These are phyloP conservation scores for Pythium folliculosum DNA, from an alignment of 352 stramenopile species.

Conservation along the genomic window DNA sequence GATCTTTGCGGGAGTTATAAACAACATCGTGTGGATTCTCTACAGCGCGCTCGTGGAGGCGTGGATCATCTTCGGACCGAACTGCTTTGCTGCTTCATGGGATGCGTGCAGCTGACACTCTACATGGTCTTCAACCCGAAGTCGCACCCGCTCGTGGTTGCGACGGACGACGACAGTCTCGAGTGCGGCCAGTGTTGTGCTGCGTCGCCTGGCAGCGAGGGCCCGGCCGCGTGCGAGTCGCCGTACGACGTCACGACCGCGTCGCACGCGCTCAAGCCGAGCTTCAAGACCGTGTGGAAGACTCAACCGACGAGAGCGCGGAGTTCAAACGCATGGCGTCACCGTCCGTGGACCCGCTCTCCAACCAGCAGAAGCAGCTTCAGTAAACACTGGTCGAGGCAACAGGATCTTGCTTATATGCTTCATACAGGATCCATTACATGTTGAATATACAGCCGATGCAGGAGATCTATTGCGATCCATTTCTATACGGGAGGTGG, in stretches of 20 bases:
- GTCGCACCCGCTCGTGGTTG: slow-evolving; percentile 32
- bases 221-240: too few relatives aligned
- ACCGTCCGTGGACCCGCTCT: background rate
- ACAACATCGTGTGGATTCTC: slow-evolving; percentile 56
- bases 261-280: too few relatives aligned
- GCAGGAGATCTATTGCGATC: too few relatives aligned
- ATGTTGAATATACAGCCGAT: too few relatives aligned
- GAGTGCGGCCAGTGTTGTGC: background rate
- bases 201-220: too few relatives aligned
- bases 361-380: background rate
- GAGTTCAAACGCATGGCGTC: background rate
- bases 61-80: slow-evolving; percentile 63
- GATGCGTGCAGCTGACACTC: slow-evolving; percentile 37
- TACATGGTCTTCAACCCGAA: slow-evolving; percentile 53
- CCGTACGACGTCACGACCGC: too few relatives aligned
- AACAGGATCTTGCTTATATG: background rate
- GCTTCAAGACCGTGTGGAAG: too few relatives aligned
- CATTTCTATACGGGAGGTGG: background rate
- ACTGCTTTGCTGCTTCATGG: slow-evolving; percentile 41
- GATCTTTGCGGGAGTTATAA: slow-evolving; percentile 48
- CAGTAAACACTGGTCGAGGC: background rate
- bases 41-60: slow-evolving; percentile 43
- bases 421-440: too few relatives aligned
- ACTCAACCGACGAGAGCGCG: background rate
- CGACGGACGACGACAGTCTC: background rate